A percentile compares a stretch with the other conserved stretches of the same genome.
phyloP scores from a whole-genome alignment of 202 grass and related monocot species.

The Panicum hallii region DNA sequence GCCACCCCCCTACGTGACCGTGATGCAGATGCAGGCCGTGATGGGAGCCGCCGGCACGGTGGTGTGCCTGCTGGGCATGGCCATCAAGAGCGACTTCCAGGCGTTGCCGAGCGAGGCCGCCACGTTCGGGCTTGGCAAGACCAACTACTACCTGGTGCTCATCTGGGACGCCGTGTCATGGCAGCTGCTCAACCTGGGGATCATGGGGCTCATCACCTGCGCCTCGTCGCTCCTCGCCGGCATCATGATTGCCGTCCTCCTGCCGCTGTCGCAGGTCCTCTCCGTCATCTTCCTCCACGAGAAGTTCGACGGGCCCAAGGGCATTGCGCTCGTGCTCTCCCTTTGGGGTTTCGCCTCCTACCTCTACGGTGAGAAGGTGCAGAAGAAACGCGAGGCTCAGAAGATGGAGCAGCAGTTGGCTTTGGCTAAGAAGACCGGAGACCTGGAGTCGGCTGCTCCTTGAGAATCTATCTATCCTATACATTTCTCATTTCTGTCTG shows the following conservation, averaged over 20 bases:
- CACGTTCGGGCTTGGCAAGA: constrained; percentile 62
- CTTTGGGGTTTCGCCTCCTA: constrained; percentile 90
- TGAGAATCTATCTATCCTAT: too few relatives aligned
- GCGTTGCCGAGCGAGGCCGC: constrained; percentile 58
- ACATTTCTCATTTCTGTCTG: too few relatives aligned
- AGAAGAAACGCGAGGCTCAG: constrained; percentile 34
- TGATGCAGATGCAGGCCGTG: constrained; percentile 74
- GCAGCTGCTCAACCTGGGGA: constrained; percentile 63
- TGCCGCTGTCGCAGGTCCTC: constrained; percentile 63
- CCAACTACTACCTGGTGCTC: constrained; percentile 73
- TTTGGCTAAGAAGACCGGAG: too few relatives aligned
- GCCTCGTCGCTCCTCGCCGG: constrained; percentile 69
- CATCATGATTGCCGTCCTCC: constrained; percentile 59
- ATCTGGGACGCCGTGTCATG: constrained; percentile 60
- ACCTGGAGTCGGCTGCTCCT: too few relatives aligned
- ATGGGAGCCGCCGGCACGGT: constrained; percentile 62
- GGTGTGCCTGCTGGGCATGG: constrained; percentile 71
- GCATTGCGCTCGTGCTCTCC: constrained; percentile 55
- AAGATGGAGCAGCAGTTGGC: too few relatives aligned
- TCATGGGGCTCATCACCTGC: constrained; percentile 65
- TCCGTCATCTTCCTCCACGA: constrained; percentile 77
- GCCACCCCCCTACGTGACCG: constrained; percentile 40
- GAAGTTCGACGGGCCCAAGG: constrained; percentile 74
- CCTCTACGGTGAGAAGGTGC: constrained; percentile 75
- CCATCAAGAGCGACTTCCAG: constrained; percentile 65